Base-by-base conservation (phyloP, 1,284 basidiomycete genomes). In the Afroboletus lepidellus region DNA sequence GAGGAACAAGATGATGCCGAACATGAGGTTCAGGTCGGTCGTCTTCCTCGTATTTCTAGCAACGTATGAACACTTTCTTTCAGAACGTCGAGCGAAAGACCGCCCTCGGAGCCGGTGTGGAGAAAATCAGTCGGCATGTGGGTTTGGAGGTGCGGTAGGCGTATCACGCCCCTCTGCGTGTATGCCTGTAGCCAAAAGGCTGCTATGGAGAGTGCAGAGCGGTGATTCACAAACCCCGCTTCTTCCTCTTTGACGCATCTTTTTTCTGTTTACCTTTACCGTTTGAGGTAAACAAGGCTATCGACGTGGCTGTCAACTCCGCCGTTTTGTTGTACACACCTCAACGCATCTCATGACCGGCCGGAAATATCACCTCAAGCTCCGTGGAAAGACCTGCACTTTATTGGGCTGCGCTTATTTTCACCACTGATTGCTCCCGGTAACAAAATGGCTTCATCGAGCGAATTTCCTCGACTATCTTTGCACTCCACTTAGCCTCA, bases 121-220 rank as follows among this genome's bases (percentile, higher is more conserved):
- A 89, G 73, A 86, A 87, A 71, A 75, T 88, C 58, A 83, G 80
- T 62, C 73, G 84, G 58, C 86, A 87, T 58, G 51, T 63, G 27
- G 63, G 56, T 7, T 42, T 49, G 25, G 60, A 61, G 46, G 46
- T 32, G 44, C 62, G 60, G 16, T 66, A 52, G 55, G 41, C 57
- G 38, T 36, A 32, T 8, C 41, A 23, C n/a, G 36, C 29, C 15
- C 11, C 15, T 13, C 29, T 9, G 29, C 21, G 16, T 23, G 12
- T 39, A 27, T 47, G 18, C 7, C 34, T 8, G 8, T 41, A 27
- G 41, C 15, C 15, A n/a, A 16, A 46, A 46, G 33, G 46, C 30
- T 45, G 24, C 44, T 33, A 18, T 8, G 42, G 43, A 48, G 53
- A 42, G 50, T 50, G 39, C n/a, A 37, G 42, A 60, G 41, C 37